A percentile compares a stretch with the other conserved stretches of the same genome.
Conservation (phyloP, 75 land plant genomes). For the Isoetes taiwanensis region DNA sequence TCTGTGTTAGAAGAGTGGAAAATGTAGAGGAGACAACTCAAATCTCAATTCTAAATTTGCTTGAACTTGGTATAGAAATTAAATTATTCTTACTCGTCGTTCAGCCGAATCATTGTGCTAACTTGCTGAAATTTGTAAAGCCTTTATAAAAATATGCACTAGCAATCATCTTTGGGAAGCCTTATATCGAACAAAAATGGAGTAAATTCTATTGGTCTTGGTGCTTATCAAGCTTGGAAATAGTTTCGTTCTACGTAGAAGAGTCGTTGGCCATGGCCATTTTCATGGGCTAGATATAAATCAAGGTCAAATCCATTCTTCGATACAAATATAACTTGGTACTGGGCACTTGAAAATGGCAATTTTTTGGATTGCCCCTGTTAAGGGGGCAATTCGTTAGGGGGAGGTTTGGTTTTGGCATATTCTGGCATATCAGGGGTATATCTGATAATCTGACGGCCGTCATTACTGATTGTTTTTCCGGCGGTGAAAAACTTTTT, state of each 20-base stretch:
- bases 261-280: slow-evolving; percentile 22
- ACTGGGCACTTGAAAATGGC: slow-evolving; percentile 66
- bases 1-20: too few species aligned
- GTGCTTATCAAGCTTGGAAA: slow-evolving; percentile 65
- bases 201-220: slow-evolving; percentile 35
- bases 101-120: slow-evolving; percentile 48
- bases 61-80: slow-evolving; percentile 66
- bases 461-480: too few species aligned
- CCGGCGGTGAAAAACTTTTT: too few species aligned
- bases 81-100: slow-evolving; percentile 48
- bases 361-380: too few species aligned
- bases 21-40: background rate
- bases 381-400: too few species aligned
- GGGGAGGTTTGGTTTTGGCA: too few species aligned
- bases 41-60: slow-evolving; percentile 54
- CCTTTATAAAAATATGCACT: slow-evolving; percentile 42
- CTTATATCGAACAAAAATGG: slow-evolving; percentile 68
- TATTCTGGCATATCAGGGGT: too few species aligned
- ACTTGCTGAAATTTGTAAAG: slow-evolving; percentile 53
- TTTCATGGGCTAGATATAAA: slow-evolving; percentile 27
- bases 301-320: slow-evolving; percentile 15
- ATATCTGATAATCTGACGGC: too few species aligned
- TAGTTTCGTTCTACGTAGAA: slow-evolving; percentile 14
- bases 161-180: slow-evolving; percentile 65
- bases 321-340: slow-evolving; percentile 72